These are phyloP conservation scores for Raphanus hybrid DNA, from an alignment of 441 rosid species.

Conservation along the genomic window DNA sequence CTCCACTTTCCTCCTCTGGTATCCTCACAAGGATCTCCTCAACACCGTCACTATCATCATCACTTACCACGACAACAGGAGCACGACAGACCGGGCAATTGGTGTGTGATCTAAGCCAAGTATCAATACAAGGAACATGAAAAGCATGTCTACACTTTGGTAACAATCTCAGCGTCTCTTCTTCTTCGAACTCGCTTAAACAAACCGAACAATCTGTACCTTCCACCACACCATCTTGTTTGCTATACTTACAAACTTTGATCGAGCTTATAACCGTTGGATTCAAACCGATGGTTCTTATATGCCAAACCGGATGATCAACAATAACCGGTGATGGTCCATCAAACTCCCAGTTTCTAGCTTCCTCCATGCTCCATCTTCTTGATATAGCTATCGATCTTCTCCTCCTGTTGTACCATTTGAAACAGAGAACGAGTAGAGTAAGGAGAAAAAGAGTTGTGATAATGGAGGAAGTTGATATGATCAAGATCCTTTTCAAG, in stretches of 20 bases:
- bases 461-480: slow-evolving; percentile 27
- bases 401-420: slow-evolving; percentile 26
- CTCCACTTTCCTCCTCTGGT: slow-evolving; percentile 34
- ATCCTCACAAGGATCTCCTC: slow-evolving; percentile 28
- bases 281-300: slow-evolving; percentile 70
- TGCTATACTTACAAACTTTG: slow-evolving; percentile 57
- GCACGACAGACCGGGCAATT: slow-evolving; percentile 69
- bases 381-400: slow-evolving; percentile 27
- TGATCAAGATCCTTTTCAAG: slow-evolving; percentile 28
- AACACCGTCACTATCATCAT: slow-evolving; percentile 6
- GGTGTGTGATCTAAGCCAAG: slow-evolving; percentile 65
- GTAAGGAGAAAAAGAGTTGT: slow-evolving; percentile 39
- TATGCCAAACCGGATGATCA: slow-evolving; percentile 80
- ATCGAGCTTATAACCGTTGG: slow-evolving; percentile 70
- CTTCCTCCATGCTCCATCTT: slow-evolving; percentile 28
- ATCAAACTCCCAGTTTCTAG: slow-evolving; percentile 32
- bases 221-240: slow-evolving; percentile 68
- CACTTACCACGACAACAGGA: slow-evolving; percentile 39
- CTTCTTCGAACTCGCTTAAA: slow-evolving; percentile 63
- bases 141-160: slow-evolving; percentile 76
- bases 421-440: slow-evolving; percentile 35
- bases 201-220: slow-evolving; percentile 75
- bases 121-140: slow-evolving; percentile 62
- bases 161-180: slow-evolving; percentile 58
- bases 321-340: slow-evolving; percentile 32